These are phyloP conservation scores for Pulveroboletus ravenelii DNA, from an alignment of 768 basidiomycete genomes.

Conservation along the genomic window DNA sequence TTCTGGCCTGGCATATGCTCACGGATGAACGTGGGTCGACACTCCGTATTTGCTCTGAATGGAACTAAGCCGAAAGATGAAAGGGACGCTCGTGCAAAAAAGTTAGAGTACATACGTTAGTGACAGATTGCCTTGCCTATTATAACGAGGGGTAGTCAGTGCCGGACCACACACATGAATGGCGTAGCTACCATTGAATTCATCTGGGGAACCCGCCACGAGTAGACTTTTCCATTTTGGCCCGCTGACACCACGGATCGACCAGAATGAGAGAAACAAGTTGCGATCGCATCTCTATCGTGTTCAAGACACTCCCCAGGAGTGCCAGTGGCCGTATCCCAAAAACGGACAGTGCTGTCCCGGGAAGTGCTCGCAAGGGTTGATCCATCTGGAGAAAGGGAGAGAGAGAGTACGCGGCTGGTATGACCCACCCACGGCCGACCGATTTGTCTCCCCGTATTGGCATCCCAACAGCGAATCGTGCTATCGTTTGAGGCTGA, in stretches of 20 bases:
- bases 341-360: constrained; percentile 6
- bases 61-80: too few relatives aligned
- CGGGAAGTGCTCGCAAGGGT: constrained; percentile 7
- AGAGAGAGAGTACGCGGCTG: not conserved
- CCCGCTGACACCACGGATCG: constrained; percentile 1
- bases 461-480: constrained; percentile 9
- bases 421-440: not conserved
- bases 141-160: too few relatives aligned
- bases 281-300: fast-evolving
- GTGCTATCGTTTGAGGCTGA: not conserved
- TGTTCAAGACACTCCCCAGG: not conserved
- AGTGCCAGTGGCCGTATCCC: not conserved
- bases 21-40: too few relatives aligned
- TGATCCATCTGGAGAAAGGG: constrained; percentile 1
- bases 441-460: not conserved
- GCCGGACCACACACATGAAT: too few relatives aligned
- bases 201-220: constrained; percentile 3
- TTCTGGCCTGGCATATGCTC: too few relatives aligned
- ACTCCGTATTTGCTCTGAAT: too few relatives aligned
- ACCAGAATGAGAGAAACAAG: not conserved
- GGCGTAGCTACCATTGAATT: too few relatives aligned
- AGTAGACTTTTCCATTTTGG: not conserved
- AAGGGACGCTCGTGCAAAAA: too few relatives aligned
- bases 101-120: too few relatives aligned
- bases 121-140: too few relatives aligned